These are phyloP conservation scores for Spizellomyces sp. DNA, from an alignment of 192 early-diverging fungal genomes.

Conservation along the genomic window DNA sequence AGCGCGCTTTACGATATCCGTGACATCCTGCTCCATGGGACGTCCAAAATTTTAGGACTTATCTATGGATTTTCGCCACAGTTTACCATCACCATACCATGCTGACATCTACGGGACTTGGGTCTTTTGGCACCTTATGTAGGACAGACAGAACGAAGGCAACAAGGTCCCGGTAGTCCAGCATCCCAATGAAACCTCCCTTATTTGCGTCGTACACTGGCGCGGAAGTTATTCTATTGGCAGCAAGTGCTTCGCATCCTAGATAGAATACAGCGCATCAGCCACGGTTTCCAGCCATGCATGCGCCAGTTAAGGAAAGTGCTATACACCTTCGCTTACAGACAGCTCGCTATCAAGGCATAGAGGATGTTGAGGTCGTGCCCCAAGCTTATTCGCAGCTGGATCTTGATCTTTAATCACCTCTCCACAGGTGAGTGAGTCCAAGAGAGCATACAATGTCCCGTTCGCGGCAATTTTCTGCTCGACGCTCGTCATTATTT, in stretches of 20 bases:
- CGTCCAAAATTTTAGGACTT: too few species aligned
- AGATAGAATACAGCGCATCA: not conserved
- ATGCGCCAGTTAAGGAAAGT: not conserved
- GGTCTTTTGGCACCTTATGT: conserved; percentile 44
- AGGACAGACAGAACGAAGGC: conserved; percentile 50
- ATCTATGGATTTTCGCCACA: too few species aligned
- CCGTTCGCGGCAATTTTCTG: not conserved
- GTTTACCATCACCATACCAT: conserved; percentile 23
- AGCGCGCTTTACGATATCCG: conserved; percentile 49
- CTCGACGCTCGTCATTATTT: too few species aligned
- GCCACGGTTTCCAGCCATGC: not conserved
- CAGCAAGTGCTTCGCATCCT: conserved; percentile 50
- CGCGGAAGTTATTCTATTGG: conserved; percentile 47
- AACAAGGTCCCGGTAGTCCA: conserved; percentile 59
- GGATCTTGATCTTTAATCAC: conserved; percentile 8
- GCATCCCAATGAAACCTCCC: conserved; percentile 53
- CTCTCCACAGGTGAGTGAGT: conserved; percentile 27
- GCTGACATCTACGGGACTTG: conserved; percentile 23
- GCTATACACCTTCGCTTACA: conserved; percentile 44
- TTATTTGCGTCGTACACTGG: conserved; percentile 46
- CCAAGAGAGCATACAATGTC: conserved; percentile 18
- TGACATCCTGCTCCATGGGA: conserved; percentile 36
- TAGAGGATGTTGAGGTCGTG: conserved; percentile 37
- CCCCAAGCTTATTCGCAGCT: not conserved
- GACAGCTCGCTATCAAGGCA: conserved; percentile 49